Evolutionary conservation across 768 basidiomycete species (phyloP).

Genomic region (Amanita exitialis): DNA sequence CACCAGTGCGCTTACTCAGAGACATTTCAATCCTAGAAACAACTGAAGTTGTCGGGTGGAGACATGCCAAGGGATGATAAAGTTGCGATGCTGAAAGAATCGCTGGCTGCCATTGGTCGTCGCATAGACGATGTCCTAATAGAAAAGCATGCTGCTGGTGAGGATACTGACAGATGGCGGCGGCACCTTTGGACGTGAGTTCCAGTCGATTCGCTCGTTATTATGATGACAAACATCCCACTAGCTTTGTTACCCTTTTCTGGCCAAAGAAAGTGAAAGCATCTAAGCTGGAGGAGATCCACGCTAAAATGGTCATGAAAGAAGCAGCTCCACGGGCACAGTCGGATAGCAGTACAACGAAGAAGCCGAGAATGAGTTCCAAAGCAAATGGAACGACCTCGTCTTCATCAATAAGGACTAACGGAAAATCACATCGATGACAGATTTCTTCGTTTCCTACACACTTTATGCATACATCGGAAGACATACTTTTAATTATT

Average conservation of each 20-base stretch:
- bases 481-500: conserved; percentile 11
- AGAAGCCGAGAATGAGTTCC: conserved; percentile 50
- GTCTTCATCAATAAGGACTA: conserved; percentile 37
- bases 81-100: conserved; percentile 91
- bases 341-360: conserved; percentile 36
- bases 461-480: conserved; percentile 9
- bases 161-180: conserved; percentile 81
- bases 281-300: conserved; percentile 87
- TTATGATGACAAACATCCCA: neutral
- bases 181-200: conserved; percentile 96
- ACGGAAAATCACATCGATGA: conserved; percentile 56
- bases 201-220: neutral
- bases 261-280: conserved; percentile 98
- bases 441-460: conserved; percentile 8
- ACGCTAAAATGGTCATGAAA: conserved; percentile 93
- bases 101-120: conserved; percentile 85
- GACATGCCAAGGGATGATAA: conserved; percentile 94
- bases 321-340: conserved; percentile 58
- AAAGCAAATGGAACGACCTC: conserved; percentile 45
- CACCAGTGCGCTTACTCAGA: neutral
- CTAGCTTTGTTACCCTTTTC: conserved; percentile 88
- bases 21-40: conserved; percentile 50
- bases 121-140: conserved; percentile 82
- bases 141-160: conserved; percentile 66
- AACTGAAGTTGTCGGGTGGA: conserved; percentile 88